Conservation (phyloP, 345 rosid genomes). For the Murraya koenigii region DNA sequence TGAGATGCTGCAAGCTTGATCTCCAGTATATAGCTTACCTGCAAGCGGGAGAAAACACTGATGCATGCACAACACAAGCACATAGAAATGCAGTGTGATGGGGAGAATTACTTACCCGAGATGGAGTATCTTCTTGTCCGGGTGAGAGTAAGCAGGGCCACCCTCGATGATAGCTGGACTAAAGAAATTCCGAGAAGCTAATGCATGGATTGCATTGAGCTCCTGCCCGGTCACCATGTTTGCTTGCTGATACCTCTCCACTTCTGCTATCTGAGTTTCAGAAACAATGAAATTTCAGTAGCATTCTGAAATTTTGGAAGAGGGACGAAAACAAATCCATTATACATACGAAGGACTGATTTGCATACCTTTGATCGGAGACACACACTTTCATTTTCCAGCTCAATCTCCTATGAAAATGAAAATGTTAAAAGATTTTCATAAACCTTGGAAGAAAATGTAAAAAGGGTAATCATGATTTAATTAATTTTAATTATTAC, state of each 20-base stretch:
- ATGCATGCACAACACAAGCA: not conserved
- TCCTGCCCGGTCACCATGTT: constrained; percentile 72
- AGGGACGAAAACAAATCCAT: not conserved
- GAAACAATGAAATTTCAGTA: no score
- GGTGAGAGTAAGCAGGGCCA: constrained; percentile 46
- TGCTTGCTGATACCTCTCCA: constrained; percentile 78
- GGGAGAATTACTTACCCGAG: constrained; percentile 47
- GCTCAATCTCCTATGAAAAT: constrained; percentile 65
- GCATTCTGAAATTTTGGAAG: not conserved
- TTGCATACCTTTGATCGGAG: constrained; percentile 72
- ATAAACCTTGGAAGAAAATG: not conserved
- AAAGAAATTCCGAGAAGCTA: constrained; percentile 88
- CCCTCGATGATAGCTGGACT: constrained; percentile 48
- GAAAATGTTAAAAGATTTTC: not conserved
- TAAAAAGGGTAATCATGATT: not conserved
- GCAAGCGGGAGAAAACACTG: not conserved
- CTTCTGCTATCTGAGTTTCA: constrained; percentile 62
- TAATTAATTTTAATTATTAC: constrained; percentile 28
- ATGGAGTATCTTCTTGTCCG: constrained; percentile 79
- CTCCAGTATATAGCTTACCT: constrained; percentile 8
- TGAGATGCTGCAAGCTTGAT: not conserved
- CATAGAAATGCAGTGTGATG: no score
- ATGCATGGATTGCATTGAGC: constrained; percentile 74
- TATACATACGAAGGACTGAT: not conserved
- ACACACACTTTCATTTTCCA: constrained; percentile 81